Conservation (phyloP, 2,329 filamentous ascomycete species). For the Hypoxylon rubiginosum region DNA sequence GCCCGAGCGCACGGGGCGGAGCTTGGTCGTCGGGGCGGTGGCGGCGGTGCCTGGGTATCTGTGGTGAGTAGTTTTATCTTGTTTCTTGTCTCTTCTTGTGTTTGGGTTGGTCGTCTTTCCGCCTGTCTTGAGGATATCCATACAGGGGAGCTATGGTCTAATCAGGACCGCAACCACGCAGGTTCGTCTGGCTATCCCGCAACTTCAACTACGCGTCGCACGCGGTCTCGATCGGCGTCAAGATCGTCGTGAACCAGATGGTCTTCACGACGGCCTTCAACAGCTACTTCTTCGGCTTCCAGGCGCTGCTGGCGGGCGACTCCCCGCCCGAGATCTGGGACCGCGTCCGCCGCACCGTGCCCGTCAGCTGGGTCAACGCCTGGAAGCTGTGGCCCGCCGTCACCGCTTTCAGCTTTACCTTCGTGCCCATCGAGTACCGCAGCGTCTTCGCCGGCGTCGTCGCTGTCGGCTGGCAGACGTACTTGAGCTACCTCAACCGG, state of each 20-base stretch:
- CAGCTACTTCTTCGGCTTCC: slow-evolving; percentile 84
- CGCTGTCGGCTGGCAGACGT: slow-evolving; percentile 93
- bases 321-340: slow-evolving; percentile 73
- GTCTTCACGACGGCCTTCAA: slow-evolving; percentile 88
- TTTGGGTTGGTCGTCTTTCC: background rate
- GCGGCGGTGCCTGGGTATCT: slow-evolving; percentile 83
- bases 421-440: slow-evolving; percentile 82
- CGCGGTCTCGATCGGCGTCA: slow-evolving; percentile 76
- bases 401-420: slow-evolving; percentile 89
- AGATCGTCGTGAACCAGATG: slow-evolving; percentile 84
- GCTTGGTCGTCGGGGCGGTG: slow-evolving; percentile 79
- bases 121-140: background rate
- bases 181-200: slow-evolving; percentile 83
- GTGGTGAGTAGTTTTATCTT: slow-evolving; percentile 71
- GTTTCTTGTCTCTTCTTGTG: background rate
- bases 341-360: slow-evolving; percentile 81
- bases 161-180: slow-evolving; percentile 51
- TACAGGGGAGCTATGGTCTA: no score
- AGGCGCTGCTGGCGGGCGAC: slow-evolving; percentile 80
- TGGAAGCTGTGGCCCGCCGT: slow-evolving; percentile 91
- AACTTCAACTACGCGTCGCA: slow-evolving; percentile 88
- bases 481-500: slow-evolving; percentile 84
- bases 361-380: slow-evolving; percentile 80
- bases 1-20: slow-evolving; percentile 75
- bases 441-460: slow-evolving; percentile 84